A percentile compares a stretch with the other conserved stretches of the same genome.
phyloP scores from a whole-genome alignment of 192 early-diverging fungal species.

The Coemansia biformis region DNA sequence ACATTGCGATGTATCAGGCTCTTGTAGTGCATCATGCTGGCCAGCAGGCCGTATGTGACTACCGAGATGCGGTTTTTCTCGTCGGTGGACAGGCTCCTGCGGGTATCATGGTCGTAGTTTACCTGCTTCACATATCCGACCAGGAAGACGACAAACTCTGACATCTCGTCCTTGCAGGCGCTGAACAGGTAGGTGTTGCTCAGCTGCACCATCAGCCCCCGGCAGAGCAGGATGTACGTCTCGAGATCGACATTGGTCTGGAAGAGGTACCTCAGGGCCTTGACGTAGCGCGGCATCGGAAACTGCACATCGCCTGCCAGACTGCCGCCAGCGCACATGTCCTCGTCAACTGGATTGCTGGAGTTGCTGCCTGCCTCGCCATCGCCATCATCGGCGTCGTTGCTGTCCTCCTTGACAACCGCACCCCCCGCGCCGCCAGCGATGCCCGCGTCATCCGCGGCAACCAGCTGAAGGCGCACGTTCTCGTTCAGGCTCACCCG shows the following conservation, averaged over 20 bases:
- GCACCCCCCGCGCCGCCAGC: background rate
- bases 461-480: constrained; percentile 27
- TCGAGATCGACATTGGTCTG: constrained; percentile 65
- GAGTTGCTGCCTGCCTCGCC: no score
- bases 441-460: background rate
- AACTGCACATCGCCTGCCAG: constrained; percentile 19
- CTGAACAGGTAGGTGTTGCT: constrained; percentile 70
- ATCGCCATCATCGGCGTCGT: no score
- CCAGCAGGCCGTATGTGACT: constrained; percentile 26
- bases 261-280: constrained; percentile 55
- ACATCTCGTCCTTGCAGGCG: constrained; percentile 52
- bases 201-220: constrained; percentile 63
- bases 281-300: constrained; percentile 58
- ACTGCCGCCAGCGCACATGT: constrained; percentile 3
- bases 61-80: constrained; percentile 24
- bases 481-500: constrained; percentile 46
- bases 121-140: constrained; percentile 56
- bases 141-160: constrained; percentile 56
- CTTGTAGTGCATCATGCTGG: constrained; percentile 44
- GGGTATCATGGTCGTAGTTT: constrained; percentile 21
- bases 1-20: constrained; percentile 59
- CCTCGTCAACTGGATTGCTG: no score
- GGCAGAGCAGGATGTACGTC: constrained; percentile 64
- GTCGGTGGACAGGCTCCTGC: constrained; percentile 7
- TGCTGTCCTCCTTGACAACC: no score